Base-by-base conservation (phyloP, 768 basidiomycete genomes). In the Baorangia bicolor region DNA sequence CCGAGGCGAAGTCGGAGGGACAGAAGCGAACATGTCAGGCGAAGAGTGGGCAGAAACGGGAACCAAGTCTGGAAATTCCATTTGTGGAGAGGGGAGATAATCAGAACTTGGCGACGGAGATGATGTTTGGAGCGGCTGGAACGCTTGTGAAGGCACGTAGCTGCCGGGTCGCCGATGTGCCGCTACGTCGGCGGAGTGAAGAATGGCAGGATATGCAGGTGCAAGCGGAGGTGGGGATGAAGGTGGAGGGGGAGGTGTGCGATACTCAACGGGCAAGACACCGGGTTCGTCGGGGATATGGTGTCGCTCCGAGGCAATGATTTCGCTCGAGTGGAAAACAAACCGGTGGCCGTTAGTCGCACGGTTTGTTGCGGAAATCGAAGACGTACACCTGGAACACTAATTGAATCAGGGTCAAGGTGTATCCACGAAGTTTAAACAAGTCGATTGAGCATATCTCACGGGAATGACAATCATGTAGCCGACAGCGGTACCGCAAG, bases 261-360 rank as follows among this genome's bases (percentile, higher is more conserved):
- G 63, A 51, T 70, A 65, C 49, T 81, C 77, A 53, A 74, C 70
- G 14, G 78, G 76, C 23, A 81, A 72, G 18, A 89, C 81, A 25
- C 87, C 87, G 27, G 80, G 80, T 67, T 92, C 89, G 56, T 80
- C 77, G 34, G 72, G 72, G 53, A 88, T 73, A 60, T 89, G 86
- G 63, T 80, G 78, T 40, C 89, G 81, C 64, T 88, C 86, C 27
- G 79, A 80, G 10, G 82, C 81, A 25, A 70, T 60, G 49, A 91
- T 82, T 70, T 87, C 86, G 59, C 70, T 80, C 38, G 86, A 87
- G 74, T 93, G 90, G 69, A 93, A 94, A 34, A 94, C 91, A 69
- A 90, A 94, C 30, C 90, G 84, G 69, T 92, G 90, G 10, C 90
- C 89, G 69, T 92, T 93, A 23, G 90, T 90, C 9, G 84, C 78